These are phyloP conservation scores for Entomortierella parvispora DNA, from an alignment of 192 early-diverging fungal species.

Conservation along the genomic window DNA sequence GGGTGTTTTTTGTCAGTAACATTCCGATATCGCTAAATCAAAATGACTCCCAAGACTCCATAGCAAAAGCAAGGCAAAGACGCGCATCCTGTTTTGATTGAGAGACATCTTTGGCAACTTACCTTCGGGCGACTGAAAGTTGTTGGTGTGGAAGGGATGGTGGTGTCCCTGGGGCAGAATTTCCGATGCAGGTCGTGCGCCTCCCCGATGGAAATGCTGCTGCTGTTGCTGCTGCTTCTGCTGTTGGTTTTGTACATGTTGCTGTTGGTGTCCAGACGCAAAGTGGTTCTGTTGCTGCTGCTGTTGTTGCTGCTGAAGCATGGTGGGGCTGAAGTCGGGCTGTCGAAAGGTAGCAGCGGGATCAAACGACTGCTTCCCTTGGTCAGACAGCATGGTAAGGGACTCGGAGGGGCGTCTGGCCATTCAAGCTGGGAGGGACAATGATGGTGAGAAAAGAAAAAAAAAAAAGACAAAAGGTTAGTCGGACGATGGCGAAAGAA, in stretches of 20 bases:
- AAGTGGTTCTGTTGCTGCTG: conserved; percentile 33
- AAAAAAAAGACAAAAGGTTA: background rate
- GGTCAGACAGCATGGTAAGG: conserved; percentile 50
- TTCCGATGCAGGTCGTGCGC: conserved; percentile 41
- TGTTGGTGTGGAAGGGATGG: conserved; percentile 33
- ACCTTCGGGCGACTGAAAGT: conserved; percentile 51
- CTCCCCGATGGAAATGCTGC: conserved; percentile 20
- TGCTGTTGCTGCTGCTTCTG: conserved; percentile 20
- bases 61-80: background rate
- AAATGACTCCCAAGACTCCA: too few relatives aligned
- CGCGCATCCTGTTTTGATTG: too few relatives aligned
- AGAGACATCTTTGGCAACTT: too few relatives aligned
- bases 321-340: conserved; percentile 43
- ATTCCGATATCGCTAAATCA: too few relatives aligned
- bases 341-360: conserved; percentile 31
- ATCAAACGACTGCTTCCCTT: conserved; percentile 49
- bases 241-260: conserved; percentile 2
- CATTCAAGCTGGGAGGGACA: conserved; percentile 29
- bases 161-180: conserved; percentile 40
- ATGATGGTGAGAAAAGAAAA: background rate
- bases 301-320: conserved; percentile 48
- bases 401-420: conserved; percentile 52
- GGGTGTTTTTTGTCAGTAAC: too few relatives aligned
- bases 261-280: conserved; percentile 11
- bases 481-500: background rate